Evolutionary conservation across 2,329 filamentous ascomycete genomes (phyloP), one percentile per base, ranked within the genome.

Genomic region (Nemania bipapillata): DNA sequence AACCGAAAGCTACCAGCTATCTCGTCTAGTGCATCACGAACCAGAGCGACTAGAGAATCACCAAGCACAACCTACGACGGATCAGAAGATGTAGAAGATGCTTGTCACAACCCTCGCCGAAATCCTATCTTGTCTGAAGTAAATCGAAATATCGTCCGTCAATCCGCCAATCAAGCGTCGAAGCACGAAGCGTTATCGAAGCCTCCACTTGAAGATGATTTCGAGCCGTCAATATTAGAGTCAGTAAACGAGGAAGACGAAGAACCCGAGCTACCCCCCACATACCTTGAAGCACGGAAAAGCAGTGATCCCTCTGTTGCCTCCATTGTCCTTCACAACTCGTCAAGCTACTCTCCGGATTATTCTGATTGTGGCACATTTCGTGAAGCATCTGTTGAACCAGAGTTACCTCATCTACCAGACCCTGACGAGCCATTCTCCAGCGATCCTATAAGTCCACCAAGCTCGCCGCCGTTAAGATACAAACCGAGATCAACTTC

Each of bases 401-500:
- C 83, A 1, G 81, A 81, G 47, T 72, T 80, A 42, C 77, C 78
- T 9, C 78, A 77, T n/a, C 70, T 80, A 12, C 75, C 75, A 9
- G 76, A 79, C 45, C 72, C 74, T 4, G 75, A 77, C 30, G 70
- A 77, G 68, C 74, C 74, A 12, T 77, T 77, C 42, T 77, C 76
- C 26, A 77, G 77, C 55, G 79, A 80, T 61, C 80, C 80, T 47
- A 77, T 80, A 20, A 86, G 84, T 68, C 83, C 83, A 3, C 83
- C 84, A 2, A 86, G 83, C 75, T 86, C 86, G 4, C 85, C 85
- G 4, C 83, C 83, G 1, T 70, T 83, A 59, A 76, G 77, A 12
- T 78, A 79, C 32, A 80, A 79, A 66, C 72, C 72, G 4, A 78
- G 81, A 63, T 80, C 81, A 20, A 74, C 77, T 11, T 83, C 83